Evolutionary conservation across 106 monocot species (phyloP), one percentile per base, ranked within the genome.

Genomic region (Narthecium ossifragum): DNA sequence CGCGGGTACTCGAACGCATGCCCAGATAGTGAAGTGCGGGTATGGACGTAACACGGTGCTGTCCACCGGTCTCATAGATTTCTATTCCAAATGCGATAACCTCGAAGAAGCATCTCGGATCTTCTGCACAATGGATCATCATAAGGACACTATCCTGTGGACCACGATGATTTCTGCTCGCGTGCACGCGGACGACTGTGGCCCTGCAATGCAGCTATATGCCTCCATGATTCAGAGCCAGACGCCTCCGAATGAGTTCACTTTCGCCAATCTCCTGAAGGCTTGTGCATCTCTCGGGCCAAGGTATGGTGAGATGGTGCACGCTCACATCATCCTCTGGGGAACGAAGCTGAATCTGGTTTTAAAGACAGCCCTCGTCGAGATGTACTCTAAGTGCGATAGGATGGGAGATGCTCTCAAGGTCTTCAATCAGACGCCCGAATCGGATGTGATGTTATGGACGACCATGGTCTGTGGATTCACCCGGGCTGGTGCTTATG

Each of bases 281-380:
- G 76, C 72, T 6, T 90, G 82, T 39, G 60, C 67, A 41, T 57
- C 57, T 36, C 52, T 78, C 7, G 57, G 59, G 29, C 9, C 30
- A 18, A 51, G 34, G 9, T 36, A 26, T 26, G 82, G 79, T 4
- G 37, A 69, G 18, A 15, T 75, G 61, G 41, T 93, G 30, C 88
- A 89, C 51, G 85, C 75, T 12, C 93, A 89, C 25, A 4, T 85
- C 17, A 54, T 89, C 32, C 52, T 62, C 18, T 70, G 69, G 30
- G 88, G 89, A 0, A 48, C 69, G 3, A 15, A 73, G 4, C 74
- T 89, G 7, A 89, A 82, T 54, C 29, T 85, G 18, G 64, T 83
- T 30, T 43, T 93, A 39, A 93, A 93, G 62, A 89, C 93, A 10
- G 70, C 85, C 15, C 71, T 93, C 21, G 75, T 89, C 13, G 70